Evolutionary conservation across 2,329 filamentous ascomycete species (phyloP).

Genomic region (Capronia coronata): DNA sequence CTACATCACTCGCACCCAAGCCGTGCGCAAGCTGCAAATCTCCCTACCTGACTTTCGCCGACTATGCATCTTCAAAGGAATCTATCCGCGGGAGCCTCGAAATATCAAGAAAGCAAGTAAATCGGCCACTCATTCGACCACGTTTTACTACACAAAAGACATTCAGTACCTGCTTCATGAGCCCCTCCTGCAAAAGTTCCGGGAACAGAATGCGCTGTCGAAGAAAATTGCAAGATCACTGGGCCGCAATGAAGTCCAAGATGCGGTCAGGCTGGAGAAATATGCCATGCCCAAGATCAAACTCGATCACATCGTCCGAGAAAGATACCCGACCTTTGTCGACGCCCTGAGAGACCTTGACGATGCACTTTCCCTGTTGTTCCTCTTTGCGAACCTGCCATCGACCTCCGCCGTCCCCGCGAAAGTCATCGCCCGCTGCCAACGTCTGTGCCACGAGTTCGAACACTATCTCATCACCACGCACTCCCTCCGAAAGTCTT

Average conservation of each 20-base stretch:
- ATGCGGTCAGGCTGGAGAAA: constrained; percentile 85
- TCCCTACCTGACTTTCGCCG: constrained; percentile 95
- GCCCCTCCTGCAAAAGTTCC: constrained; percentile 86
- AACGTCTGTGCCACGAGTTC: constrained; percentile 89
- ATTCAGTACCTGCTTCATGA: constrained; percentile 98
- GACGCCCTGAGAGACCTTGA: constrained; percentile 92
- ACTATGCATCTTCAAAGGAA: constrained; percentile 99
- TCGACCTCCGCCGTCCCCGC: constrained; percentile 82
- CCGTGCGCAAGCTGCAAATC: constrained; percentile 95
- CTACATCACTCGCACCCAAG: constrained; percentile 95
- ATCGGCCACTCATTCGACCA: constrained; percentile 81
- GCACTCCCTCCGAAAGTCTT: constrained; percentile 87
- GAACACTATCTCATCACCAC: constrained; percentile 95
- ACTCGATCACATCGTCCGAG: constrained; percentile 93
- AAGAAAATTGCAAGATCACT: constrained; percentile 96
- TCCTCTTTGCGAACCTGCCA: constrained; percentile 93
- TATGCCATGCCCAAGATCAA: constrained; percentile 84
- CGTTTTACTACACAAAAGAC: constrained; percentile 88
- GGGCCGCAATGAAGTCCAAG: constrained; percentile 80
- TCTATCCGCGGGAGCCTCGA: constrained; percentile 93
- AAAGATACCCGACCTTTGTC: constrained; percentile 94
- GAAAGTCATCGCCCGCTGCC: constrained; percentile 93
- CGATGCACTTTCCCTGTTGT: constrained; percentile 93
- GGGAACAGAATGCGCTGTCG: constrained; percentile 91
- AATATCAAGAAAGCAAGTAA: constrained; percentile 97